Evolutionary conservation across 2,329 filamentous ascomycete genomes (phyloP).

Genomic region (Aspergillus pseudoviridinutans): DNA sequence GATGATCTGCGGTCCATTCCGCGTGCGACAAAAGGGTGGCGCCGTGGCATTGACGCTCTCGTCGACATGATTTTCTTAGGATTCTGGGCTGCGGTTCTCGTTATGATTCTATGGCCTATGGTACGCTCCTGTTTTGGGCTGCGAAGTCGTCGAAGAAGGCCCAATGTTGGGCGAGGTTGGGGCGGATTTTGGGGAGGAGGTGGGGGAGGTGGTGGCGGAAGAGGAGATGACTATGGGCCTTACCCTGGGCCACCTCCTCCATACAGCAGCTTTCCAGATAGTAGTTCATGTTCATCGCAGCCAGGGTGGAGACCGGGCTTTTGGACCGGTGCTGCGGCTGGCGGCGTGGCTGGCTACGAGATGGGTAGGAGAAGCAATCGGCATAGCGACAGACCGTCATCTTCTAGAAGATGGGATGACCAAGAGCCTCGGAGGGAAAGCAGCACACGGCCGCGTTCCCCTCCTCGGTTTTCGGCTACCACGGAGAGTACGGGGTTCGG

Average conservation of each 20-base stretch:
- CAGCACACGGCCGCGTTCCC: constrained; percentile 28
- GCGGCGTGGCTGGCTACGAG: constrained; percentile 41
- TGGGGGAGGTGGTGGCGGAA: constrained; percentile 29
- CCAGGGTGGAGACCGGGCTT: constrained; percentile 44
- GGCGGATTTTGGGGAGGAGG: constrained; percentile 32
- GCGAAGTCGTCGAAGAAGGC: constrained; percentile 19
- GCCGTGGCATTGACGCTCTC: constrained; percentile 8
- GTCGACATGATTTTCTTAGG: constrained; percentile 32
- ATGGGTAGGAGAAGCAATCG: constrained; percentile 29
- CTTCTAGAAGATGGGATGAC: constrained; percentile 11
- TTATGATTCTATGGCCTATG: constrained; percentile 25
- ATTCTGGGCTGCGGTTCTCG: constrained; percentile 26
- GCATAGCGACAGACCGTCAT: constrained; percentile 11
- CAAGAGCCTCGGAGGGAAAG: constrained; percentile 29
- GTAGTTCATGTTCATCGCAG: constrained; percentile 14
- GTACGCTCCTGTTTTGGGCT: constrained; percentile 22
- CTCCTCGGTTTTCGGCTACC: constrained; percentile 31
- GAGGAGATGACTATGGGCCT: constrained; percentile 31
- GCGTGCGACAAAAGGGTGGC: background rate
- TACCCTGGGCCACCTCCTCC: constrained; percentile 38
- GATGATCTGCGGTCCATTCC: constrained; percentile 22
- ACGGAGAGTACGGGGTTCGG: constrained; percentile 44
- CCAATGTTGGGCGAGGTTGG: constrained; percentile 10
- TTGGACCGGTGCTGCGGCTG: constrained; percentile 43
- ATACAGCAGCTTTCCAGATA: constrained; percentile 31